phyloP scores from a whole-genome alignment of 2,329 filamentous ascomycete genomes.

The Leptographium wingfieldii region DNA sequence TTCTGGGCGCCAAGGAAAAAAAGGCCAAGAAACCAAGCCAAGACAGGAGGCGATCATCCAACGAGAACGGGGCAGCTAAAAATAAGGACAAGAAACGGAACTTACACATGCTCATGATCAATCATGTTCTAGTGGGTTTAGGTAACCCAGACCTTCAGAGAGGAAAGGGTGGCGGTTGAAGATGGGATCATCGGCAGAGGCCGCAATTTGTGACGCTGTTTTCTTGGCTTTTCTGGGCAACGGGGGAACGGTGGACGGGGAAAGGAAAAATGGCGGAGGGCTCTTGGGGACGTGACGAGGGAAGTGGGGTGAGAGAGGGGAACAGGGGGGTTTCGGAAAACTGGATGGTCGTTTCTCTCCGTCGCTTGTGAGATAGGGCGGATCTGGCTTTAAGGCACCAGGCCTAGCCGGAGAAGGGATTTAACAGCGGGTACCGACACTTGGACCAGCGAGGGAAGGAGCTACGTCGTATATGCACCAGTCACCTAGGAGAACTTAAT shows the following conservation, averaged over 20 bases:
- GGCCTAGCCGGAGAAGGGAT: not conserved
- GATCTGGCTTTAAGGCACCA: not conserved
- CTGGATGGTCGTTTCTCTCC: not conserved
- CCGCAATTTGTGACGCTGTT: not conserved
- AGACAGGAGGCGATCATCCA: not conserved
- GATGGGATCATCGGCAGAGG: constrained; percentile 6
- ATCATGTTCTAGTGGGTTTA: constrained; percentile 12
- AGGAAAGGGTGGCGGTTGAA: not conserved
- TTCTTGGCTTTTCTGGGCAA: not conserved
- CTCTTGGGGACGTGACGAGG: too few relatives aligned
- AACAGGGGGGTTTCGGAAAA: not conserved
- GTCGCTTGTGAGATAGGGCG: not conserved
- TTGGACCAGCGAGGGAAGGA: not conserved
- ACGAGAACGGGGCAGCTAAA: not conserved
- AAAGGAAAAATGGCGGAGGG: too few relatives aligned
- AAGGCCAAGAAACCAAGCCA: not conserved
- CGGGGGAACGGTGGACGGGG: not conserved
- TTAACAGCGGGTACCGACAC: not conserved
- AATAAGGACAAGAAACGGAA: not conserved
- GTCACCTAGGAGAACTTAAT: too few relatives aligned
- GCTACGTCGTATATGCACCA: too few relatives aligned
- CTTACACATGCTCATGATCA: constrained; percentile 14
- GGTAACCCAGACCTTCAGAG: constrained; percentile 8
- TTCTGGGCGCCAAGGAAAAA: constrained; percentile 3
- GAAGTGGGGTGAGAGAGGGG: not conserved